These are phyloP conservation scores for Rickenella mellea DNA, from an alignment of 768 basidiomycete species.

Conservation along the genomic window DNA sequence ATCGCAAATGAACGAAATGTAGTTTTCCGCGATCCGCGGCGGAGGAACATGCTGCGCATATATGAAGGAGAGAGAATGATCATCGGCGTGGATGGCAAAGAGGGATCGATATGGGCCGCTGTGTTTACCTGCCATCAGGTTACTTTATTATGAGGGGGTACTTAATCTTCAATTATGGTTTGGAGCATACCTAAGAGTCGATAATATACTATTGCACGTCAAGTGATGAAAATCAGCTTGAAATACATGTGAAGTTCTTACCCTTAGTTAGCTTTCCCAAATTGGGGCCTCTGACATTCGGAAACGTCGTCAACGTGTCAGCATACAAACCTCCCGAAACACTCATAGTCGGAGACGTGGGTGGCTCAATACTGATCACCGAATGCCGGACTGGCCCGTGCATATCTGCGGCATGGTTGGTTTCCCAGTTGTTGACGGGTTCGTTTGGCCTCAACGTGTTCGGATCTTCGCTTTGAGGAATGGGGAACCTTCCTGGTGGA, in stretches of 20 bases:
- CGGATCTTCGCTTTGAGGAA: too few relatives aligned
- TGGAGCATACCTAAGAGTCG: background rate
- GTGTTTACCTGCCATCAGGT: background rate
- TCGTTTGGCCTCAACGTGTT: too few relatives aligned
- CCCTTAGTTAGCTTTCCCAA: background rate
- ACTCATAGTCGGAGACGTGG: too few relatives aligned
- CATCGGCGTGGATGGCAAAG: background rate
- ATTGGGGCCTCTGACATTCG: background rate
- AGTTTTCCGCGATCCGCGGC: background rate
- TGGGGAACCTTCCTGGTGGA: too few relatives aligned
- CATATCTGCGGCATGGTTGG: too few relatives aligned
- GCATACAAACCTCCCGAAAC: too few relatives aligned
- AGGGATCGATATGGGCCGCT: background rate
- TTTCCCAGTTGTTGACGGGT: too few relatives aligned
- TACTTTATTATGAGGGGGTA: background rate
- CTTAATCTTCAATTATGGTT: background rate
- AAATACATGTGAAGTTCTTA: background rate
- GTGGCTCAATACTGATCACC: too few relatives aligned
- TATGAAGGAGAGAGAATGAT: background rate
- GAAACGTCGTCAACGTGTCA: background rate
- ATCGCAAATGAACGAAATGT: background rate
- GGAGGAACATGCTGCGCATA: background rate
- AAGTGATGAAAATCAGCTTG: background rate
- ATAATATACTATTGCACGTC: background rate
- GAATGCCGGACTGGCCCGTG: too few relatives aligned